Evolutionary conservation across 768 basidiomycete species (phyloP), one percentile per base, ranked within the genome.

Genomic region (Chalciporus sphaerocephalus): DNA sequence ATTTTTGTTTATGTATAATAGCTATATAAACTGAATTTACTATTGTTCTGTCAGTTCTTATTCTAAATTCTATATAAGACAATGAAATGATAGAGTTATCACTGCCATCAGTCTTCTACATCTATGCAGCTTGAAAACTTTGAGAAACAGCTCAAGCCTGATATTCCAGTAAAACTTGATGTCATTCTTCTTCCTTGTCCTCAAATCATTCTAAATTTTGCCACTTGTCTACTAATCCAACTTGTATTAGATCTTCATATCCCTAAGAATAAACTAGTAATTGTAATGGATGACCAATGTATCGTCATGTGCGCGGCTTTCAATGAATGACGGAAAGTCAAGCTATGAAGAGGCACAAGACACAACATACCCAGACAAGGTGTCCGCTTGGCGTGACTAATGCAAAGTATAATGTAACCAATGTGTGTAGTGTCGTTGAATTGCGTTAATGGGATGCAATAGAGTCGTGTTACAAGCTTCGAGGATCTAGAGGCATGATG

Each of bases 201-300:
- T 11, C 27, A 11, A 9, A 27, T 4, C 27, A 5, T 3, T 32
- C 30, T 15, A 15, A n/a, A n/a, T 32, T 15, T 15, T 32, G n/a
- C n/a, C 13, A 15, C 15, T 32, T 15, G 15, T 23, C 23, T 8
- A 27, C 24, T 17, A 9, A 40, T 33, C 18, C 32, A 35, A 40
- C 41, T 55, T 22, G 36, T 40, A 60, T 62, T 62, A 56, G 44
- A 34, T 7, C 44, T 39, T 44, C 15, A 27, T 48, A 36, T 46
- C 44, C 34, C 48, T 32, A 37, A 52, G 42, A 54, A 48, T 59
- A 54, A 18, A 50, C 57, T 48, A 62, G 46, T 54, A 47, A 48
- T 51, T 46, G 42, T 60, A 34, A 39, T 23, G 21, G 42, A 35
- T 11, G 12, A 25, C 23, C 16, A 34, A 13, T 38, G 28, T 46